Percentiles rank a stretch among this genome's conserved stretches.
Conservation (phyloP, 2,329 filamentous ascomycete genomes). For the Pseudomassariella vexata region DNA sequence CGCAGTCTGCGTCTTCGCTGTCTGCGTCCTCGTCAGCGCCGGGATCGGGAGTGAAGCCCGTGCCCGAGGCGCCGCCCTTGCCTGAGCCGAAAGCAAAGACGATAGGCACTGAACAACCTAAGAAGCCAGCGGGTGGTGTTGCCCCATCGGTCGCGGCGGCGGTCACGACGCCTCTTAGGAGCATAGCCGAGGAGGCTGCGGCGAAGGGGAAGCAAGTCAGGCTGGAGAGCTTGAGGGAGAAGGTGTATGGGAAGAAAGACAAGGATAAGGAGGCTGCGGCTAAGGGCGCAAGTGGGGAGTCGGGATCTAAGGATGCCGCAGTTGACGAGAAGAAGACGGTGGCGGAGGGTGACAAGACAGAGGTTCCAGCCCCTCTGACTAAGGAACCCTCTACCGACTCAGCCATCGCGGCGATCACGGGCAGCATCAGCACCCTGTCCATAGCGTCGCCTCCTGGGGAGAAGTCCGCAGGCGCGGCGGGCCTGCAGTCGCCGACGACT, state of each 20-base stretch:
- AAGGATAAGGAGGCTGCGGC: conserved; percentile 10
- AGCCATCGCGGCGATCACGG: conserved; percentile 11
- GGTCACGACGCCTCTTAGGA: conserved; percentile 35
- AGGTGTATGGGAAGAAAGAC: conserved; percentile 38
- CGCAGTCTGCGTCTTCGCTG: conserved; percentile 12
- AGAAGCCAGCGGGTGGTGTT: conserved; percentile 15
- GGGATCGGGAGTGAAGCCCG: conserved; percentile 6
- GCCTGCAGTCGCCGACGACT: conserved; percentile 40
- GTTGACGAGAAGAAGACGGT: conserved; percentile 5
- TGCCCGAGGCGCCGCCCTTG: conserved; percentile 20
- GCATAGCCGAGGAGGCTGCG: conserved; percentile 60
- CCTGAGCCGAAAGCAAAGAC: conserved; percentile 23
- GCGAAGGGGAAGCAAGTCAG: conserved; percentile 57
- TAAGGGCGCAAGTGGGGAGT: conserved; percentile 6
- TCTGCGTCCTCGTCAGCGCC: conserved; percentile 13
- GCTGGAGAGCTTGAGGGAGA: conserved; percentile 47
- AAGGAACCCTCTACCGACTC: conserved; percentile 1
- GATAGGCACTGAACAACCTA: conserved; percentile 15
- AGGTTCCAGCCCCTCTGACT: background rate
- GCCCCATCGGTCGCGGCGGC: conserved; percentile 17
- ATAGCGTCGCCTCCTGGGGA: conserved; percentile 7
- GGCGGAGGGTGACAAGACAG: conserved; percentile 7
- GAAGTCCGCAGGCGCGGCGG: conserved; percentile 14
- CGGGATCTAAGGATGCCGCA: conserved; percentile 3
- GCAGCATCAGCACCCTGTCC: conserved; percentile 12